Evolutionary conservation across 306 rosid genomes (phyloP).

Genomic region (Myrica gale): DNA sequence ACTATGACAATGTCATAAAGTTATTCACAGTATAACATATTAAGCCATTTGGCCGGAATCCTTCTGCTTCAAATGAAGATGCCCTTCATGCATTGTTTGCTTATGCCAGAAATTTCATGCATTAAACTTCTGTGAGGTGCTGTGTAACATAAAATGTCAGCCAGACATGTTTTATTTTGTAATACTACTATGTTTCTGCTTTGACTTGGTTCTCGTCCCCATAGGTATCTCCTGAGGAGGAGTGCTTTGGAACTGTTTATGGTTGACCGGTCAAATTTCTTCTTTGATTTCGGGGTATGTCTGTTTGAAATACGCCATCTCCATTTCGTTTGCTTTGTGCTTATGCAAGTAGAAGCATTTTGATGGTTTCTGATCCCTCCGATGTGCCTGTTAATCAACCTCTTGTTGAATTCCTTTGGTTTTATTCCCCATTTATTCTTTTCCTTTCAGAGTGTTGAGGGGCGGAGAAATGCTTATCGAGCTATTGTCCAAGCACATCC

Average conservation of each 20-base stretch:
- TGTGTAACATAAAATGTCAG: conserved; percentile 1
- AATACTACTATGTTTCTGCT: conserved; percentile 14
- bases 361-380: conserved; percentile 9
- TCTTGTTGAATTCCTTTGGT: conserved; percentile 1
- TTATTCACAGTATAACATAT: not conserved
- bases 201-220: conserved; percentile 8
- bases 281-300: conserved; percentile 96
- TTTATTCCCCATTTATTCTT: conserved; percentile 21
- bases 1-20: not conserved
- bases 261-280: conserved; percentile 90
- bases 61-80: not conserved
- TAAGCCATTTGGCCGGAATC: not conserved
- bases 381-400: conserved; percentile 17
- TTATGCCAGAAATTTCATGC: too few relatives aligned
- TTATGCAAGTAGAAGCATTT: conserved; percentile 21
- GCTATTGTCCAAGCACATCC: conserved; percentile 91
- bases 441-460: conserved; percentile 63
- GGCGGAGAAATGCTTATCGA: conserved; percentile 86
- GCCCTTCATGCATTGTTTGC: not conserved
- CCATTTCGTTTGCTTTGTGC: conserved; percentile 8
- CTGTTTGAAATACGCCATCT: conserved; percentile 23
- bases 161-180: conserved; percentile 7
- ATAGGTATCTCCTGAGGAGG: conserved; percentile 92
- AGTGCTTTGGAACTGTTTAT: conserved; percentile 93
- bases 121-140: too few relatives aligned